Percentiles rank a stretch among this genome's conserved stretches.
phyloP scores from a whole-genome alignment of 2,329 filamentous ascomycete species.

The Geoglossum cookeanum region DNA sequence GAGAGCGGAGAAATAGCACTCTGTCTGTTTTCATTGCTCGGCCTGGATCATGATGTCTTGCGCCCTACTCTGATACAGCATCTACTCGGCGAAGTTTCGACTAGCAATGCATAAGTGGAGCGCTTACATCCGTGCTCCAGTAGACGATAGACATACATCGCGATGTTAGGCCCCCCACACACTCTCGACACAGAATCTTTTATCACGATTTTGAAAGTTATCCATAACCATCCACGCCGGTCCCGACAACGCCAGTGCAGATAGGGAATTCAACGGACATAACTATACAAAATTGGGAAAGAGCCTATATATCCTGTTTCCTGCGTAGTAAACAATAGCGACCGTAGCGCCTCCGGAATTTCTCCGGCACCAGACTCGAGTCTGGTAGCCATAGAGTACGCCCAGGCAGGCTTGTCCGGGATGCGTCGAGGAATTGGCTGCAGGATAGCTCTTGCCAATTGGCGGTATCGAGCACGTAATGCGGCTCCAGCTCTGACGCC shows the following conservation, averaged over 20 bases:
- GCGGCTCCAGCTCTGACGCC: slow-evolving; percentile 53
- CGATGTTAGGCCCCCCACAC: too few species aligned
- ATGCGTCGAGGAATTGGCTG: slow-evolving; percentile 60
- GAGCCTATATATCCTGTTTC: background rate
- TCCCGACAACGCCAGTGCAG: background rate
- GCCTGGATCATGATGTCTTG: background rate
- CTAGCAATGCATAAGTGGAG: too few species aligned
- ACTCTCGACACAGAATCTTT: slow-evolving; percentile 16
- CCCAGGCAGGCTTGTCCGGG: slow-evolving; percentile 51
- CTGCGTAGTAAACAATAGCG: slow-evolving; percentile 66
- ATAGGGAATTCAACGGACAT: background rate
- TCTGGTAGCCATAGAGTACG: slow-evolving; percentile 71
- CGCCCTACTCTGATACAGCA: too few species aligned
- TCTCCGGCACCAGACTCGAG: slow-evolving; percentile 45
- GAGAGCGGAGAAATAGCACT: background rate
- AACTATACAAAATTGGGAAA: background rate
- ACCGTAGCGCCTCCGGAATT: slow-evolving; percentile 62
- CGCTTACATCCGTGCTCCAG: too few species aligned
- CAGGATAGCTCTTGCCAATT: slow-evolving; percentile 66
- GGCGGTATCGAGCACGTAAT: slow-evolving; percentile 54
- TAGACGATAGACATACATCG: too few species aligned
- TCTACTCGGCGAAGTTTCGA: too few species aligned
- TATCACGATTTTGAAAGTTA: slow-evolving; percentile 19
- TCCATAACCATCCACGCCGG: slow-evolving; percentile 6
- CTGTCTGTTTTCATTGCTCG: background rate